These are phyloP conservation scores for Zalerion maritima DNA, from an alignment of 495 filamentous ascomycete genomes.

Conservation along the genomic window DNA sequence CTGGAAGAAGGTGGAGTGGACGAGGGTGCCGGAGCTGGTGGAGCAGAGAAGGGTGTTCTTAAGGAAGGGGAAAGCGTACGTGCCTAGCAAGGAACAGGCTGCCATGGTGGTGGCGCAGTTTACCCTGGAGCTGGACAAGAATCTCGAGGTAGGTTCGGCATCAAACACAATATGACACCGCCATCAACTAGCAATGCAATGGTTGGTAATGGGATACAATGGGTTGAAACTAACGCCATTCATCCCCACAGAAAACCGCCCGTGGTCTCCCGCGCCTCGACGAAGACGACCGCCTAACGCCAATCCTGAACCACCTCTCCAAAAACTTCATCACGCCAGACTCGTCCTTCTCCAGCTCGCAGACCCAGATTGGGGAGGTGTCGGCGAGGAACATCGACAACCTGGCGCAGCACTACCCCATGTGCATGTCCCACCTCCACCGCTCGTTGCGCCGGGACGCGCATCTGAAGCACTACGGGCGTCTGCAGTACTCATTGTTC, in stretches of 20 bases:
- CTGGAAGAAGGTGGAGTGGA: constrained; percentile 96
- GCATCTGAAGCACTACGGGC: constrained; percentile 85
- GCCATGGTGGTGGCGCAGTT: constrained; percentile 86
- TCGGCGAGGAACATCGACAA: constrained; percentile 66
- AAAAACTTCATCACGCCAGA: constrained; percentile 89
- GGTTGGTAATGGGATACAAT: too few species aligned
- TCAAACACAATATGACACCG: neutral
- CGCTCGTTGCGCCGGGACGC: constrained; percentile 65
- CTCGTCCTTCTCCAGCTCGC: constrained; percentile 48
- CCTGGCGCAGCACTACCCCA: constrained; percentile 76
- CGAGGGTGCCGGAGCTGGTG: constrained; percentile 78
- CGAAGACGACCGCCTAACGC: constrained; percentile 89
- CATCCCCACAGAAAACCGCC: constrained; percentile 51
- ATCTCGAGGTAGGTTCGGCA: constrained; percentile 50
- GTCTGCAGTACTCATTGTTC: constrained; percentile 93
- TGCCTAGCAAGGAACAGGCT: constrained; percentile 70
- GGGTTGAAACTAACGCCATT: constrained; percentile 9
- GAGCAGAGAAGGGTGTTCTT: constrained; percentile 65
- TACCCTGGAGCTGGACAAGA: constrained; percentile 55
- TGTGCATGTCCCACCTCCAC: constrained; percentile 90
- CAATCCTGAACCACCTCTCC: constrained; percentile 83
- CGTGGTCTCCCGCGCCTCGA: constrained; percentile 83
- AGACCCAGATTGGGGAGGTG: constrained; percentile 43
- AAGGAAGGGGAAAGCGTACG: constrained; percentile 74
- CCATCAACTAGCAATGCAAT: too few species aligned